These are phyloP conservation scores for Monilinia vaccinii-corymbosi DNA, from an alignment of 2,329 filamentous ascomycete genomes.

Conservation along the genomic window DNA sequence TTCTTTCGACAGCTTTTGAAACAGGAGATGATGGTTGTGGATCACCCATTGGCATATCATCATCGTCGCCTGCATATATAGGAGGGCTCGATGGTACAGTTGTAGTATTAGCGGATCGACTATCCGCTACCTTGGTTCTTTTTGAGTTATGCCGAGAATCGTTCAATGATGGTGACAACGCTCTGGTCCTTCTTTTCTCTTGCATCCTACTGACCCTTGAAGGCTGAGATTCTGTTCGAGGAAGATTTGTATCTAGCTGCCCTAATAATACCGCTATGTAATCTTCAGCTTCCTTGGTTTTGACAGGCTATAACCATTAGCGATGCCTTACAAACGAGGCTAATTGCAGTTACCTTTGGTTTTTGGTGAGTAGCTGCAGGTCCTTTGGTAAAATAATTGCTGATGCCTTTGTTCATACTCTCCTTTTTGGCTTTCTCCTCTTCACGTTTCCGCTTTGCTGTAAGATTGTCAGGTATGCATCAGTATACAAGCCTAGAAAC, in stretches of 20 bases:
- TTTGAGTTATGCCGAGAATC: conserved; percentile 44
- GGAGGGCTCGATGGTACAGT: conserved; percentile 37
- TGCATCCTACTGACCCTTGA: conserved; percentile 63
- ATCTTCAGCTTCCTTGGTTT: conserved; percentile 78
- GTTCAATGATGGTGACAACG: conserved; percentile 63
- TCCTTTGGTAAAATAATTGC: conserved; percentile 85
- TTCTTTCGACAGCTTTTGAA: conserved; percentile 67
- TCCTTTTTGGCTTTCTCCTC: conserved; percentile 79
- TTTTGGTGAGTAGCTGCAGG: conserved; percentile 59
- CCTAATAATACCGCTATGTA: conserved; percentile 80
- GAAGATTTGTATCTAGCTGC: conserved; percentile 74
- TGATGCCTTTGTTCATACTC: conserved; percentile 84
- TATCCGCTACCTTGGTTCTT: conserved; percentile 45
- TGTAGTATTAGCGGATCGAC: conserved; percentile 22
- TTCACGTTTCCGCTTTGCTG: conserved; percentile 79
- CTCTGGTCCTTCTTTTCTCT: conserved; percentile 68
- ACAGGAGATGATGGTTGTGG: conserved; percentile 80
- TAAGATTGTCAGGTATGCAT: background rate
- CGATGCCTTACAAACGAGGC: conserved; percentile 20
- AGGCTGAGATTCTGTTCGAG: conserved; percentile 49
- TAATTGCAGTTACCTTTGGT: conserved; percentile 55
- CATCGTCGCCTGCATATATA: conserved; percentile 46
- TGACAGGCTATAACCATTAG: conserved; percentile 46
- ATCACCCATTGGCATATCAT: conserved; percentile 72
- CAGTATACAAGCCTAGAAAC: background rate